Evolutionary conservation across 228 moss, liverwort and hornwort species (phyloP).

Genomic region (Sphagnum magellanicum): DNA sequence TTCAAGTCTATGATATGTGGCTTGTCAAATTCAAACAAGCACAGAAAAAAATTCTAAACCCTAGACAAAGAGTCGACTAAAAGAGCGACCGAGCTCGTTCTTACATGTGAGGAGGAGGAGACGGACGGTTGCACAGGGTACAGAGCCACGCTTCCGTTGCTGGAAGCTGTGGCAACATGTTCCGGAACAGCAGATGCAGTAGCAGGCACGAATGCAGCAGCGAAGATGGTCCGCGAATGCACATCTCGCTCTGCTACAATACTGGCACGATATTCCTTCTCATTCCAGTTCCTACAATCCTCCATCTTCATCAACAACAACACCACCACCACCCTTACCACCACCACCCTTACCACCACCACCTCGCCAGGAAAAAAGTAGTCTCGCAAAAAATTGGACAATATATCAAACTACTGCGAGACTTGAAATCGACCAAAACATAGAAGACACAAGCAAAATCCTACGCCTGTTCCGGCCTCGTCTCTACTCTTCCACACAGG

Average conservation of each 20-base stretch:
- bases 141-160: slow-evolving; percentile 37
- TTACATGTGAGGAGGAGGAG: slow-evolving; percentile 9
- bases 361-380: background rate
- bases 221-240: slow-evolving; percentile 29
- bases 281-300: slow-evolving; percentile 47
- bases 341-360: background rate
- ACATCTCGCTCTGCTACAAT: slow-evolving; percentile 23
- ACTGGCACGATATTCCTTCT: slow-evolving; percentile 31
- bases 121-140: slow-evolving; percentile 29
- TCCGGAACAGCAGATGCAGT: slow-evolving; percentile 18
- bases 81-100: no score
- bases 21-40: no score
- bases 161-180: slow-evolving; percentile 37
- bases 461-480: background rate
- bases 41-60: background rate
- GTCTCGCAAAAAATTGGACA: background rate
- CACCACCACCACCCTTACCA: background rate
- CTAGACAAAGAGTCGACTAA: no score
- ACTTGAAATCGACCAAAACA: background rate
- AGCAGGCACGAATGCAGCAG: slow-evolving; percentile 26
- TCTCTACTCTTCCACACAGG: background rate
- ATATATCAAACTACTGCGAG: background rate
- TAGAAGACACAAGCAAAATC: background rate
- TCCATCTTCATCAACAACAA: slow-evolving; percentile 12
- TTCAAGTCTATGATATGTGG: no score